These are phyloP conservation scores for Neurospora sp. DNA, from an alignment of 495 filamentous ascomycete genomes.

Conservation along the genomic window DNA sequence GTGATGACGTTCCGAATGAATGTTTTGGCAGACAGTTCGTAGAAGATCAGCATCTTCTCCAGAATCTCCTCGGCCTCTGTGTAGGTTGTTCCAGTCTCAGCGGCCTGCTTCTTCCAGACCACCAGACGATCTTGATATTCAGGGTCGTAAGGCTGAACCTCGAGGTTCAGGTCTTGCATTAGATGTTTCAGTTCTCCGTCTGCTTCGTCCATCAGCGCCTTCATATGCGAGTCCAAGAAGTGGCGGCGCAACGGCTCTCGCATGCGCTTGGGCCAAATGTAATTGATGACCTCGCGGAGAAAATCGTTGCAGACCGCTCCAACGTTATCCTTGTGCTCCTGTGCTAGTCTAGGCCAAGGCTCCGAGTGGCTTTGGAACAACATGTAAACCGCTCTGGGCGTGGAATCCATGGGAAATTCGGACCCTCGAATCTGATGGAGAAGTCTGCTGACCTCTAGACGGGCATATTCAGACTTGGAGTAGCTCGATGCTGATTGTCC, in stretches of 20 bases:
- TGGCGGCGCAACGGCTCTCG: conserved; percentile 25
- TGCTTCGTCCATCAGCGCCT: conserved; percentile 26
- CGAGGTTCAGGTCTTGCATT: conserved; percentile 26
- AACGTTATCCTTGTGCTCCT: conserved; percentile 34
- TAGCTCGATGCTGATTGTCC: not conserved
- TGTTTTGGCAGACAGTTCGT: conserved; percentile 28
- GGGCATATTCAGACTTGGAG: conserved; percentile 24
- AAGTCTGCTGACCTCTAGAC: conserved; percentile 25
- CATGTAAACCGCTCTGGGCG: conserved; percentile 31
- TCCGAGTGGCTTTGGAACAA: conserved; percentile 32
- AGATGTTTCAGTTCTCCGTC: conserved; percentile 28
- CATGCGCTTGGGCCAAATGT: conserved; percentile 33
- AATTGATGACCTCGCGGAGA: conserved; percentile 30
- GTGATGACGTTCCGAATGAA: conserved; percentile 31
- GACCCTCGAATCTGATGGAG: conserved; percentile 30
- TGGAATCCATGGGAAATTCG: conserved; percentile 31
- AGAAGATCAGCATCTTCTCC: conserved; percentile 36
- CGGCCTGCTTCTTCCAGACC: conserved; percentile 18
- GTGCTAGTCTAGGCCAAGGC: conserved; percentile 30
- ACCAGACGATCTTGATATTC: conserved; percentile 30
- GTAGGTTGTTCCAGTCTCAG: conserved; percentile 19
- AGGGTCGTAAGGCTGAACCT: conserved; percentile 33
- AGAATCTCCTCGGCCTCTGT: conserved; percentile 30
- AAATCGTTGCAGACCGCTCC: conserved; percentile 36
- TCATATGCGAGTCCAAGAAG: conserved; percentile 28